A percentile compares a stretch with the other conserved stretches of the same genome.
phyloP scores from a whole-genome alignment of 1,284 basidiomycete genomes.

The Stereum hirsutum region DNA sequence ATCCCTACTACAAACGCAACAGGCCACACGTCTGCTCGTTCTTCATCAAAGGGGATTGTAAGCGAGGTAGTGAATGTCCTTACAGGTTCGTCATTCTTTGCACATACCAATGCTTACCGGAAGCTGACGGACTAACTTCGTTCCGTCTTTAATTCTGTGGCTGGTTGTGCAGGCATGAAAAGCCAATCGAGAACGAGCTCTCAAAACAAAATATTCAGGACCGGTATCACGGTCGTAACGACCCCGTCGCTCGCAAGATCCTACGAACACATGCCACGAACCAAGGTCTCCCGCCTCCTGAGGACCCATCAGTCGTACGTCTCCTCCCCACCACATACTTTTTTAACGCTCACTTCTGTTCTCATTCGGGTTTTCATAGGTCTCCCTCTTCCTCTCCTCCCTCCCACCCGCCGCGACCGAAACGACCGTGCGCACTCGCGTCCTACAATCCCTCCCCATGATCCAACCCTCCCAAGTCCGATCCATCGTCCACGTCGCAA shows the following conservation, averaged over 20 bases:
- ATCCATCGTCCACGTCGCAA: conserved; percentile 81
- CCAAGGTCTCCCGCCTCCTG: conserved; percentile 83
- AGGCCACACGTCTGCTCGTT: conserved; percentile 92
- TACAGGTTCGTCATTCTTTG: conserved; percentile 47
- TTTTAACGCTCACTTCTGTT: conserved; percentile 2
- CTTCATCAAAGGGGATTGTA: conserved; percentile 93
- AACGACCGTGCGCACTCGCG: conserved; percentile 66
- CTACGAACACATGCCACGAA: conserved; percentile 62
- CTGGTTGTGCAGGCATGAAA: conserved; percentile 75
- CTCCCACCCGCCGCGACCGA: conserved; percentile 74
- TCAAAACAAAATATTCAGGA: conserved; percentile 92
- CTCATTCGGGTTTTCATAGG: conserved; percentile 36
- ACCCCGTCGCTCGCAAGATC: conserved; percentile 89
- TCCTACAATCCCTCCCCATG: conserved; percentile 64
- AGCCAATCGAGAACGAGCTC: conserved; percentile 74
- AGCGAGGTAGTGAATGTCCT: conserved; percentile 85
- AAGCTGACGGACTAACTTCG: neutral
- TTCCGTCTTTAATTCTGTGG: neutral
- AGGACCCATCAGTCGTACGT: conserved; percentile 79
- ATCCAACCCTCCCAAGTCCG: conserved; percentile 65
- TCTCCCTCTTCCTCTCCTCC: conserved; percentile 85
- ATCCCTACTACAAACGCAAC: conserved; percentile 97
- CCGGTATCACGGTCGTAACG: conserved; percentile 83
- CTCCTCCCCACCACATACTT: neutral
- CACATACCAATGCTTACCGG: neutral